Evolutionary conservation across 345 rosid genomes (phyloP).

Genomic region (Populus alba): DNA sequence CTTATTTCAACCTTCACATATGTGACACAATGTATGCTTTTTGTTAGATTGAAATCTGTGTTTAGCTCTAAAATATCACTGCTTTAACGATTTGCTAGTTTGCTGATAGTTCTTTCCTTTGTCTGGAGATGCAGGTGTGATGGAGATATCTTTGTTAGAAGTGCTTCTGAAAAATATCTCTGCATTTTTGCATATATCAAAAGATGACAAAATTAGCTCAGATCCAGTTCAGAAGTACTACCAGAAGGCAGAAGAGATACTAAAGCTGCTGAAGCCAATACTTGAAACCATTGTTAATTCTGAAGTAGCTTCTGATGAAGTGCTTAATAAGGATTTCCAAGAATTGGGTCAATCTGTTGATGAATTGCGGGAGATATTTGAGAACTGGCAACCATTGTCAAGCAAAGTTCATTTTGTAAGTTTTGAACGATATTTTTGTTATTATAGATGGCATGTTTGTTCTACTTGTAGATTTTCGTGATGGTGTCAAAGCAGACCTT

Average conservation of each 20-base stretch:
- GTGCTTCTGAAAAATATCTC: slow-evolving; percentile 60
- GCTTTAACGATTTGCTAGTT: not conserved
- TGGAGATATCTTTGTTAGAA: slow-evolving; percentile 74
- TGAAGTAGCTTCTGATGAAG: slow-evolving; percentile 57
- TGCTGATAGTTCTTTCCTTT: not conserved
- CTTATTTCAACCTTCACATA: not conserved
- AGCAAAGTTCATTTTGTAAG: slow-evolving; percentile 91
- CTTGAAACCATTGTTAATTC: slow-evolving; percentile 56
- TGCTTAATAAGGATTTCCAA: slow-evolving; percentile 50
- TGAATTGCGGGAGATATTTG: slow-evolving; percentile 62
- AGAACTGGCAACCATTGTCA: slow-evolving; percentile 65
- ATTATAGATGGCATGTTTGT: slow-evolving; percentile 9
- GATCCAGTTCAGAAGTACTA: slow-evolving; percentile 69
- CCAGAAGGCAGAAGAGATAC: slow-evolving; percentile 68
- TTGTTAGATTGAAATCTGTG: not conserved
- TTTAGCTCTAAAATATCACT: not conserved
- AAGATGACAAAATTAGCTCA: slow-evolving; percentile 48
- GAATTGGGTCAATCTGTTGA: slow-evolving; percentile 67
- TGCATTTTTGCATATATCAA: slow-evolving; percentile 59
- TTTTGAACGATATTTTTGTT: not conserved
- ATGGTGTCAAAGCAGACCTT: not conserved
- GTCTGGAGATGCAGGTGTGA: slow-evolving; percentile 45
- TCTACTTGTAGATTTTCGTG: not conserved
- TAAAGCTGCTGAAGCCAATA: slow-evolving; percentile 74
- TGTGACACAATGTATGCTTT: not conserved